Conservation (phyloP, 495 filamentous ascomycete genomes). For the Podospora pseudocomata region DNA sequence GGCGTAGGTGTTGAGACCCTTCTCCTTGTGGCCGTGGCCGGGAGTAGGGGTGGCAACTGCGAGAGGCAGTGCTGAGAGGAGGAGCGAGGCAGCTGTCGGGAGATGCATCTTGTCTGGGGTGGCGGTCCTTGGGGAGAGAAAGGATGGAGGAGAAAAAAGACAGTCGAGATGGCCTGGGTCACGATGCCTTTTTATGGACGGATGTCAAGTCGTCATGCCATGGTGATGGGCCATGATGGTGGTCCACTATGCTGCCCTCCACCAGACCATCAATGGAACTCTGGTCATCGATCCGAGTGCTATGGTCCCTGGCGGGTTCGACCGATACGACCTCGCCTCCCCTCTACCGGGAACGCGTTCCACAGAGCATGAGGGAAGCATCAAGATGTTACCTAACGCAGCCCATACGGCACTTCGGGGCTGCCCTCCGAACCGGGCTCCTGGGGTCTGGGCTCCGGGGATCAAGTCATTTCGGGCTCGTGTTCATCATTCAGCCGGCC, state of each 20-base stretch:
- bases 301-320: not conserved
- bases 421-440: slow-evolving; percentile 9
- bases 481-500: slow-evolving; percentile 2
- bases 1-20: slow-evolving; percentile 36
- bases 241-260: not conserved
- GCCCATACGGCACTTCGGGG: slow-evolving; percentile 8
- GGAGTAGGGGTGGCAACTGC: slow-evolving; percentile 9
- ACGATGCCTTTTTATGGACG: not conserved
- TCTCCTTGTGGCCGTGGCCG: slow-evolving; percentile 12
- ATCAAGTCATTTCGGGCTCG: not conserved
- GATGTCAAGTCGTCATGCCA: not conserved
- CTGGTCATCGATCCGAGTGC: not conserved
- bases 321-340: slow-evolving; percentile 8
- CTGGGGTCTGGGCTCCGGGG: not conserved
- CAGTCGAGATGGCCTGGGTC: not conserved
- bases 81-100: slow-evolving; percentile 14
- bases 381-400: not conserved
- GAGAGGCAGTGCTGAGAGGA: slow-evolving; percentile 18
- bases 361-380: not conserved
- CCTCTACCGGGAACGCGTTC: slow-evolving; percentile 3
- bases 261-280: slow-evolving; percentile 9
- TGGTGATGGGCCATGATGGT: not conserved
- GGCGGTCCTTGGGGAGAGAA: slow-evolving; percentile 5
- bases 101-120: slow-evolving; percentile 22
- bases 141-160: slow-evolving; percentile 7